Conservation (phyloP, 169 alveolate genomes). For the Plasmodium vivax region DNA sequence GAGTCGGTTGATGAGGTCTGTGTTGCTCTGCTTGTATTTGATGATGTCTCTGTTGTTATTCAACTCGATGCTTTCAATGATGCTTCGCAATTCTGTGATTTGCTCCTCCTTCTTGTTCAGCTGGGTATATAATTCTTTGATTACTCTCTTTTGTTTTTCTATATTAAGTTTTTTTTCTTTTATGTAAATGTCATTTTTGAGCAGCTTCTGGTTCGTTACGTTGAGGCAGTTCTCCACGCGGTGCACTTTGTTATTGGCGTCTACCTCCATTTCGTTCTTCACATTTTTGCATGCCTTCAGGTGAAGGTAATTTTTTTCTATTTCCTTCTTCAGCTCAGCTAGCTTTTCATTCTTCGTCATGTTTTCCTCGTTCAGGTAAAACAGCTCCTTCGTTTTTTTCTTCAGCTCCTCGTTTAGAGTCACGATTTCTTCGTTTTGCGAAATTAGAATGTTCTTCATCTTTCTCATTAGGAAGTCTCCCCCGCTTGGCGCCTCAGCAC, state of each 20-base stretch:
- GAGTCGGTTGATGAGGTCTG: slow-evolving; percentile 36
- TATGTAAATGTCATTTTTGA: slow-evolving; percentile 25
- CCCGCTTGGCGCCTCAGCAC: not conserved
- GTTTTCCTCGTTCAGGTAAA: slow-evolving; percentile 49
- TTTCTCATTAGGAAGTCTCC: slow-evolving; percentile 20
- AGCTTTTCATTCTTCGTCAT: slow-evolving; percentile 49
- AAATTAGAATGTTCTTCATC: slow-evolving; percentile 44
- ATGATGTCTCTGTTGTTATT: slow-evolving; percentile 59
- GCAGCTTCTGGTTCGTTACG: slow-evolving; percentile 24
- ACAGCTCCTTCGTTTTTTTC: slow-evolving; percentile 31
- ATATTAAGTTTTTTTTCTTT: slow-evolving; percentile 54
- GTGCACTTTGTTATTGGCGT: slow-evolving; percentile 46
- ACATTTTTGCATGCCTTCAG: slow-evolving; percentile 26
- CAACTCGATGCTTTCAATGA: slow-evolving; percentile 54
- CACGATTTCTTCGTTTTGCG: slow-evolving; percentile 63
- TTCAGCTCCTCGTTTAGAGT: slow-evolving; percentile 44
- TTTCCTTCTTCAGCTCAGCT: slow-evolving; percentile 54
- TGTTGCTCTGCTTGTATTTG: slow-evolving; percentile 60
- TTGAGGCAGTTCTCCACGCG: slow-evolving; percentile 32
- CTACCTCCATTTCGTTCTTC: slow-evolving; percentile 22
- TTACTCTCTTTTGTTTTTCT: slow-evolving; percentile 66
- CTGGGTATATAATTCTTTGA: slow-evolving; percentile 53
- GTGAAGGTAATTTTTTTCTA: slow-evolving; percentile 30
- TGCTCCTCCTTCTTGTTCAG: slow-evolving; percentile 60
- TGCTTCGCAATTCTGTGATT: slow-evolving; percentile 18